phyloP scores from a whole-genome alignment of 176 grass and related monocot species.

The Ensete ventricosum region DNA sequence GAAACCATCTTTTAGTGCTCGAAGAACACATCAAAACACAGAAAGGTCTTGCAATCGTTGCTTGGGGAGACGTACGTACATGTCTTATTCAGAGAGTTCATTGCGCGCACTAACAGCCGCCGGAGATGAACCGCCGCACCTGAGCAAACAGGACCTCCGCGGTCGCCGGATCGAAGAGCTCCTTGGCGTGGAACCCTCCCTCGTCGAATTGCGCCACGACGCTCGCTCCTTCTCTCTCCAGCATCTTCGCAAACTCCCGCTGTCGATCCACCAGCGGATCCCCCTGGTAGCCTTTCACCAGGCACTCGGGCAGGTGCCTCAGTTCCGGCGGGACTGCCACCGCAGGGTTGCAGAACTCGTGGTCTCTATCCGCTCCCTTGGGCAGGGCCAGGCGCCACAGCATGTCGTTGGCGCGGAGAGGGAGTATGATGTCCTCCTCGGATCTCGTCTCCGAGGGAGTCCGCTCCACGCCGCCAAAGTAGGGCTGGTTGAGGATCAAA shows the following conservation, averaged over 20 bases:
- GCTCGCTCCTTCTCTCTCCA: slow-evolving; percentile 34
- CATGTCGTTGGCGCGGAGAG: slow-evolving; percentile 54
- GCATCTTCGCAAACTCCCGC: slow-evolving; percentile 37
- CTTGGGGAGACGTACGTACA: no score
- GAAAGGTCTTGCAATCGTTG: no score
- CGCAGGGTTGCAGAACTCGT: slow-evolving; percentile 60
- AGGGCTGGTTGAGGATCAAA: slow-evolving; percentile 69
- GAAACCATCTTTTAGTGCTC: no score
- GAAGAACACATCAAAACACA: no score
- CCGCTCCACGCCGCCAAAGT: slow-evolving; percentile 60
- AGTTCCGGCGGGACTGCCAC: slow-evolving; percentile 8
- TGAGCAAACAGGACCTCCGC: slow-evolving; percentile 35
- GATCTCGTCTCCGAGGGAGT: slow-evolving; percentile 49
- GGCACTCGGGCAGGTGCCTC: slow-evolving; percentile 22
- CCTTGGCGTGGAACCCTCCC: slow-evolving; percentile 47
- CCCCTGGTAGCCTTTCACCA: slow-evolving; percentile 46
- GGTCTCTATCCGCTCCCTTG: slow-evolving; percentile 37
- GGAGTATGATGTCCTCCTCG: slow-evolving; percentile 50
- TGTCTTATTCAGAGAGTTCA: no score
- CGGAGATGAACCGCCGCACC: slow-evolving; percentile 44
- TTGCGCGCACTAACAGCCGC: not conserved
- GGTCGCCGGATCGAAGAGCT: slow-evolving; percentile 50
- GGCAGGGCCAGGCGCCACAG: slow-evolving; percentile 72
- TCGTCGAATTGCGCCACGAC: slow-evolving; percentile 34
- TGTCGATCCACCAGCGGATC: slow-evolving; percentile 73